Evolutionary conservation across 768 basidiomycete genomes (phyloP), one percentile per base, ranked within the genome.

Genomic region (Candolleomyces efflorescens): DNA sequence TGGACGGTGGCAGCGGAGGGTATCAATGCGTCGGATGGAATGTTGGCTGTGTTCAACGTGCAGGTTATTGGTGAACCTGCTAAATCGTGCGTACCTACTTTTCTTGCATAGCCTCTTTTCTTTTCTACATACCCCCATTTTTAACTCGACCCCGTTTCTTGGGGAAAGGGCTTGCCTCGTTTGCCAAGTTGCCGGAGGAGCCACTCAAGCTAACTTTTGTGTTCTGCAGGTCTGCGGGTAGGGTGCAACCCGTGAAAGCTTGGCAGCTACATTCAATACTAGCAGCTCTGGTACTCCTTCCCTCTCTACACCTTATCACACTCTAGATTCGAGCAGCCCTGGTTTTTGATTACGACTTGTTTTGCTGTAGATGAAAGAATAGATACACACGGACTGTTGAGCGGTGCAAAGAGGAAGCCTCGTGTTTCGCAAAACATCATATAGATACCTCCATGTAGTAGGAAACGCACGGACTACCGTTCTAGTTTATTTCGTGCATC

Each of bases 11-110:
- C 67, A 11, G 68, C 77, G 5, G 69, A 80, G n/a, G 67, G 74
- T n/a, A 68, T 72, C n/a, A 83, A 81, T 60, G 82, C 91, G 1
- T 76, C 85, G 1, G 95, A 98, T 67, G 95, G 94, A 1, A 73
- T 92, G 11, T 88, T 95, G 3, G 92, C 90, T 0, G 74, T 97
- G 1, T 62, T 95, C 62, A 84, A 83, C 1, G 86, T 94, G 48
- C 81, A 79, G 64, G 85, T 96, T 43, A 78, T 82, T 1, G 64
- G 49, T 11, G 60, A 62, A 15, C 75, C 77, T 11, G 18, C 57
- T 5, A 64, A 62, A 41, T 12, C 61, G 27, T 71, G 24, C 11
- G 32, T 37, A 7, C n/a, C 12, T 1, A n/a, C 7, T 26, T 20
- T 41, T 51, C 55, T 38, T 45, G 24, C 58, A 41, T 3, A 5